Evolutionary conservation across 352 stramenopile species (phyloP).

Genomic region (Plasmopara halstedii): DNA sequence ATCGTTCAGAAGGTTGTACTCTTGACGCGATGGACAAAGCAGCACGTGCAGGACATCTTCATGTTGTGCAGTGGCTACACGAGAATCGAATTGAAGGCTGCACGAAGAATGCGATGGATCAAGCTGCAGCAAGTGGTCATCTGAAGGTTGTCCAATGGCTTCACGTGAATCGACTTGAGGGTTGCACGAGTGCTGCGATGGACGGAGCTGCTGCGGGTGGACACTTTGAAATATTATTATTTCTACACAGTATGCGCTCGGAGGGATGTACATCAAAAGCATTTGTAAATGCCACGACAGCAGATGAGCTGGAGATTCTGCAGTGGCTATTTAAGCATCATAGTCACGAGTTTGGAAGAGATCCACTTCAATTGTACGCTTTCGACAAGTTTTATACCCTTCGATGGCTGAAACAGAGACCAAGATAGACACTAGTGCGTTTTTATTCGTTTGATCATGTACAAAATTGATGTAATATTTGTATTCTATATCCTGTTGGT

Average conservation of each 20-base stretch:
- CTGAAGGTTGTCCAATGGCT: conserved; percentile 25
- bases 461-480: too few relatives aligned
- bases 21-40: conserved; percentile 22
- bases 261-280: conserved; percentile 29
- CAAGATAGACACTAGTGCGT: too few relatives aligned
- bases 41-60: conserved; percentile 20
- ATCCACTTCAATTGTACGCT: conserved; percentile 27
- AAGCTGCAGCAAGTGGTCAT: conserved; percentile 20
- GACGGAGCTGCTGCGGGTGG: conserved; percentile 23
- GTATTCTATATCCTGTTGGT: too few relatives aligned
- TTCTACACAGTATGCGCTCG: conserved; percentile 21
- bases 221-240: conserved; percentile 28
- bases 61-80: conserved; percentile 29
- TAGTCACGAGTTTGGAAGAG: conserved; percentile 14
- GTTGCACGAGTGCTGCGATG: conserved; percentile 32
- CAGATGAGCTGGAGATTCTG: conserved; percentile 29
- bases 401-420: conserved; percentile 25
- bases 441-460: too few relatives aligned
- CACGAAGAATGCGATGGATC: conserved; percentile 22
- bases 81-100: conserved; percentile 23
- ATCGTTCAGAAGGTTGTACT: conserved; percentile 21
- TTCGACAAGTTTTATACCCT: conserved; percentile 32
- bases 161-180: conserved; percentile 18
- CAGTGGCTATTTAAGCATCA: conserved; percentile 32
- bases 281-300: conserved; percentile 28